phyloP scores from a whole-genome alignment of 1,284 basidiomycete species.

The Athelia psychrophila region DNA sequence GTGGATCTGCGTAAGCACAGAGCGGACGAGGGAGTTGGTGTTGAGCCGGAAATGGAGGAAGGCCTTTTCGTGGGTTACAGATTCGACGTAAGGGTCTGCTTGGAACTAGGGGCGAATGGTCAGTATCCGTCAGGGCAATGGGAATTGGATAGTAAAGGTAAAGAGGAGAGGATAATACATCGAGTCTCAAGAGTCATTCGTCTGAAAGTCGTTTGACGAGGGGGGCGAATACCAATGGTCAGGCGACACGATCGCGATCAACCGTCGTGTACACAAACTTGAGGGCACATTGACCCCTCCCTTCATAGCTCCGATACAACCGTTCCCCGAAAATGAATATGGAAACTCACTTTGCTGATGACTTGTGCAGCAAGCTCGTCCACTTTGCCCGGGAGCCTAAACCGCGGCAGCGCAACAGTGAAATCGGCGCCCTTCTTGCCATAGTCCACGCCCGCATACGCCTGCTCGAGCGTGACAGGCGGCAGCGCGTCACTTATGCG shows the following conservation, averaged over 20 bases:
- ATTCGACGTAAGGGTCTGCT: constrained; percentile 66
- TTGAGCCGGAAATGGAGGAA: constrained; percentile 85
- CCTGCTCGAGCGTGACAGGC: constrained; percentile 67
- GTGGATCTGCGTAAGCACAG: constrained; percentile 83
- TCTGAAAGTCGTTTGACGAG: no score
- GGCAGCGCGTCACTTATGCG: constrained; percentile 71
- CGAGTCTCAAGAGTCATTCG: no score
- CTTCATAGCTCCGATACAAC: not conserved
- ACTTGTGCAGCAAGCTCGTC: constrained; percentile 80
- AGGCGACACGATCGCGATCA: no score
- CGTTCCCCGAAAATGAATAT: constrained; percentile 4
- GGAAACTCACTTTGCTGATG: constrained; percentile 59
- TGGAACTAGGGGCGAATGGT: constrained; percentile 47
- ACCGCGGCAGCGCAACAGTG: constrained; percentile 88
- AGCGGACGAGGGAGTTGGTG: constrained; percentile 67
- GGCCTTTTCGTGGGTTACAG: constrained; percentile 66
- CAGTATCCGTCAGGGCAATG: no score
- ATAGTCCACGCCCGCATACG: constrained; percentile 83
- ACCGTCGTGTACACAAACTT: no score
- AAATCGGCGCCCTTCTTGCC: constrained; percentile 94
- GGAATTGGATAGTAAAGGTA: no score
- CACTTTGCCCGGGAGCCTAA: constrained; percentile 83
- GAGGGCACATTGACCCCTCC: no score
- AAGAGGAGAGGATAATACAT: no score
- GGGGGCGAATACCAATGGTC: no score